Percentiles rank a stretch among this genome's conserved stretches.
Conservation (phyloP, 768 basidiomycete species). For the Lanmaoa pseudosensibilis region DNA sequence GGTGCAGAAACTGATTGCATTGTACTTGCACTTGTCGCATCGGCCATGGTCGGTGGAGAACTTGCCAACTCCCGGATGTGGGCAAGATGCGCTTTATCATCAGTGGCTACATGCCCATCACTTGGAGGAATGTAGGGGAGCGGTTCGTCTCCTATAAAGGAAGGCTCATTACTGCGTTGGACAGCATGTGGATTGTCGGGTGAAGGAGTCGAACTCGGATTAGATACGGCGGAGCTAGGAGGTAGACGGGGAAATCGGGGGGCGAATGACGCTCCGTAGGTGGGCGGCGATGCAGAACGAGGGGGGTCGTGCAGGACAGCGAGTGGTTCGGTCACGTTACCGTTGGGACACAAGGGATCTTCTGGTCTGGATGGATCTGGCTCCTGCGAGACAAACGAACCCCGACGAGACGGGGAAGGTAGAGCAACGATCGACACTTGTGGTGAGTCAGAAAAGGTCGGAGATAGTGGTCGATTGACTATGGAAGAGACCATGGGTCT, state of each 20-base stretch:
- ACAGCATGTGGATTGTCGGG: conserved; percentile 6
- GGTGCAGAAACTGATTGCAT: conserved; percentile 45
- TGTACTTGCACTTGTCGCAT: conserved; percentile 17
- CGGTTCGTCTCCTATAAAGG: conserved; percentile 15
- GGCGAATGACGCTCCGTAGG: conserved; percentile 42
- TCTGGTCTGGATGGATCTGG: conserved; percentile 7
- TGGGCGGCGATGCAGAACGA: conserved; percentile 39
- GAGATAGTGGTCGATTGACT: conserved; percentile 21
- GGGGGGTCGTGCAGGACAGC: conserved; percentile 10
- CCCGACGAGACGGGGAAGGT: conserved; percentile 25
- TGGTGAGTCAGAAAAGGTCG: conserved; percentile 10
- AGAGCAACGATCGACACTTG: conserved; percentile 4
- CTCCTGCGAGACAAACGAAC: conserved; percentile 26
- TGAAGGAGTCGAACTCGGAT: conserved; percentile 11
- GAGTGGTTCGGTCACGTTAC: conserved; percentile 1
- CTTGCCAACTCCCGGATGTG: conserved; percentile 52
- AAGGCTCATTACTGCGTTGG: conserved; percentile 6
- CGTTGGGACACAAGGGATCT: not conserved
- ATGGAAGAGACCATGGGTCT: conserved; percentile 2
- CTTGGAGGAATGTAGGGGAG: conserved; percentile 33
- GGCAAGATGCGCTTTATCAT: conserved; percentile 61
- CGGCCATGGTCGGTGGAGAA: conserved; percentile 41
- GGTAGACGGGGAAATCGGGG: conserved; percentile 7
- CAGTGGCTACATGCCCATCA: conserved; percentile 62
- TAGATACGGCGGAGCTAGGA: conserved; percentile 3